phyloP scores from a whole-genome alignment of 1,284 basidiomycete genomes.

The Moniliella sp. region DNA sequence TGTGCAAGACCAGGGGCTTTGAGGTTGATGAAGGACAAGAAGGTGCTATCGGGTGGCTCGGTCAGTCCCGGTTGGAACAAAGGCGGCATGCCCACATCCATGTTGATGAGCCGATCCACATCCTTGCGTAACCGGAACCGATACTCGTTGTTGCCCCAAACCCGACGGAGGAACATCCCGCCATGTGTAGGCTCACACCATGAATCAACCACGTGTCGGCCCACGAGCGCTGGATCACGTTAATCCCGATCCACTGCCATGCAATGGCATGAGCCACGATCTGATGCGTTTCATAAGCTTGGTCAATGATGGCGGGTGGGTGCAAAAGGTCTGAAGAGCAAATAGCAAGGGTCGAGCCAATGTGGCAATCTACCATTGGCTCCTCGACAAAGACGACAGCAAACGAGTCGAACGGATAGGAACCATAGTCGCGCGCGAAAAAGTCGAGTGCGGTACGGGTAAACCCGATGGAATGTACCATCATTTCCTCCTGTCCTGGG shows the following conservation, averaged over 20 bases:
- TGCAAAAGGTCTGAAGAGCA: slow-evolving; percentile 64
- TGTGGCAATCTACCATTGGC: slow-evolving; percentile 45
- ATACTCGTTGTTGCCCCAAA: slow-evolving; percentile 91
- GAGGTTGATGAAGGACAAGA: slow-evolving; percentile 56
- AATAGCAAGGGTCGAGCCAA: slow-evolving; percentile 62
- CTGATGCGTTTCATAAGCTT: slow-evolving; percentile 73
- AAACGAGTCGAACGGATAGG: slow-evolving; percentile 78
- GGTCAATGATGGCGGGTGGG: slow-evolving; percentile 72
- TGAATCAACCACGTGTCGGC: slow-evolving; percentile 89
- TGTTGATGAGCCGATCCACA: slow-evolving; percentile 71
- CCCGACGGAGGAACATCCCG: slow-evolving; percentile 65
- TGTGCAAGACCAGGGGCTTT: slow-evolving; percentile 80
- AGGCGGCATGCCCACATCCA: slow-evolving; percentile 73
- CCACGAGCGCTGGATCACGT: slow-evolving; percentile 81
- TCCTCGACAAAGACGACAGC: slow-evolving; percentile 90
- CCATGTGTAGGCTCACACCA: slow-evolving; percentile 73
- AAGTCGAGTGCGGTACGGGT: slow-evolving; percentile 74
- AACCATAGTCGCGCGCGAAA: slow-evolving; percentile 74
- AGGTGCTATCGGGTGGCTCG: slow-evolving; percentile 42
- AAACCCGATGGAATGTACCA: slow-evolving; percentile 49
- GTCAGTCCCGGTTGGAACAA: slow-evolving; percentile 65
- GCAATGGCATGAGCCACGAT: slow-evolving; percentile 58
- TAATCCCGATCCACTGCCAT: slow-evolving; percentile 90
- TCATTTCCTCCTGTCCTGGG: slow-evolving; percentile 54
- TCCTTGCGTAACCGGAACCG: slow-evolving; percentile 85